Conservation (phyloP, 768 basidiomycete species). For the Fomitopsis serialis region DNA sequence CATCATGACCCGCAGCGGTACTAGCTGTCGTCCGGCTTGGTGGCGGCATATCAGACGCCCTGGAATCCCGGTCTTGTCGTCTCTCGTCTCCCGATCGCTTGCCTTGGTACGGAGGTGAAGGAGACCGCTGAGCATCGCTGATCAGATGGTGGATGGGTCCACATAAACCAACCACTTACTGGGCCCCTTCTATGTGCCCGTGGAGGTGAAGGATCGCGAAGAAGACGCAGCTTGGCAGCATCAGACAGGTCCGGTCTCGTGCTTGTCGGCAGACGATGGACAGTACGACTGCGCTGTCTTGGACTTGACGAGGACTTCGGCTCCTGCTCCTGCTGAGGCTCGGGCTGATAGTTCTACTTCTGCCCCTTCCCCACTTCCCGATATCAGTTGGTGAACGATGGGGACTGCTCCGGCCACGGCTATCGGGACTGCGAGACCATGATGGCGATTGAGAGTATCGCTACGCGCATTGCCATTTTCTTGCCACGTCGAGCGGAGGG, state of each 20-base stretch:
- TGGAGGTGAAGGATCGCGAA: neutral
- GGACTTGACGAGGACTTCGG: slow-evolving; percentile 40
- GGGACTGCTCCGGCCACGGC: slow-evolving; percentile 20
- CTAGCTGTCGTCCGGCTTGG: neutral
- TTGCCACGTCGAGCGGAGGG: slow-evolving; percentile 37
- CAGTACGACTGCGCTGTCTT: slow-evolving; percentile 41
- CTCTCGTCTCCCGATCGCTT: neutral
- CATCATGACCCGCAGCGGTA: neutral
- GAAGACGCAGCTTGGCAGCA: neutral
- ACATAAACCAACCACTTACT: neutral
- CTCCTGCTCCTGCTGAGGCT: slow-evolving; percentile 55
- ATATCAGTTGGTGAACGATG: slow-evolving; percentile 9
- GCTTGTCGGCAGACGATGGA: slow-evolving; percentile 56
- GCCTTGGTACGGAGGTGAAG: slow-evolving; percentile 5
- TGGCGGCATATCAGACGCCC: neutral
- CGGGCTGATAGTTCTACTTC: slow-evolving; percentile 35
- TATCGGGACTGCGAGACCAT: slow-evolving; percentile 18
- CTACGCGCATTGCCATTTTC: slow-evolving; percentile 29
- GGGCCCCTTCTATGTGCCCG: neutral
- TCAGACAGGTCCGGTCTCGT: neutral
- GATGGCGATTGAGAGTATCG: slow-evolving; percentile 25
- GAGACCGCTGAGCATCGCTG: slow-evolving; percentile 3
- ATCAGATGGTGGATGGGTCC: neutral
- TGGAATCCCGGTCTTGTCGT: neutral
- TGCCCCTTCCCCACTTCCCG: neutral